A percentile compares a stretch with the other conserved stretches of the same genome.
These are phyloP conservation scores for Backusella psychrophila DNA, from an alignment of 192 early-diverging fungal species.

Conservation along the genomic window DNA sequence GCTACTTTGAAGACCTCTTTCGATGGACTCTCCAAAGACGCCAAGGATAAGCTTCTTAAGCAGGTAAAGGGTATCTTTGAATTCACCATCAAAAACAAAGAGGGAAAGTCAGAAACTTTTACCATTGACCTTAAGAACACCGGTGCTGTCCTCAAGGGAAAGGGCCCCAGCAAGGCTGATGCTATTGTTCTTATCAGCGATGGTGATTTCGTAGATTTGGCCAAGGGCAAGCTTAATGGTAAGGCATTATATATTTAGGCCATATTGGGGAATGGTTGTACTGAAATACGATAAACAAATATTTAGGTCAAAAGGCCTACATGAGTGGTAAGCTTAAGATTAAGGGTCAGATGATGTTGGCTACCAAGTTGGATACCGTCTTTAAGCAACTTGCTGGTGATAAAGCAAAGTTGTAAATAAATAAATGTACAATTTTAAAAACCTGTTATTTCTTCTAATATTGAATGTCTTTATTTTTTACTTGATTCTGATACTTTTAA, in stretches of 20 bases:
- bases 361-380: constrained; percentile 68
- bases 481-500: neutral
- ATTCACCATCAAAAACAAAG: constrained; percentile 78
- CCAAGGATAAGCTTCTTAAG: constrained; percentile 59
- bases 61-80: constrained; percentile 87
- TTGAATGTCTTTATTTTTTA: neutral
- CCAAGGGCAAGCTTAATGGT: constrained; percentile 82
- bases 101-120: constrained; percentile 73
- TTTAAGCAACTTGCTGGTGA: constrained; percentile 57
- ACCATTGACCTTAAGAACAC: constrained; percentile 83
- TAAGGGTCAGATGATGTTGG: constrained; percentile 73
- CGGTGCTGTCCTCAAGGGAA: constrained; percentile 51
- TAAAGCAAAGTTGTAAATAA: constrained; percentile 62
- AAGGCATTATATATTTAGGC: constrained; percentile 34
- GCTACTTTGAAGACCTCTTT: constrained; percentile 59
- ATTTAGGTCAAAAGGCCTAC: constrained; percentile 80
- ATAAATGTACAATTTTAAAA: neutral
- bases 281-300: neutral
- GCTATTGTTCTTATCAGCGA: constrained; percentile 71
- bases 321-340: constrained; percentile 90
- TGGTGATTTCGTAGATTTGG: constrained; percentile 78
- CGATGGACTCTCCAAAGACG: constrained; percentile 56
- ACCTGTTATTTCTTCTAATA: neutral
- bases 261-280: neutral
- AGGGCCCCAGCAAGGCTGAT: constrained; percentile 66